phyloP scores from a whole-genome alignment of 768 basidiomycete genomes.

The Fistulinella prunicolor region DNA sequence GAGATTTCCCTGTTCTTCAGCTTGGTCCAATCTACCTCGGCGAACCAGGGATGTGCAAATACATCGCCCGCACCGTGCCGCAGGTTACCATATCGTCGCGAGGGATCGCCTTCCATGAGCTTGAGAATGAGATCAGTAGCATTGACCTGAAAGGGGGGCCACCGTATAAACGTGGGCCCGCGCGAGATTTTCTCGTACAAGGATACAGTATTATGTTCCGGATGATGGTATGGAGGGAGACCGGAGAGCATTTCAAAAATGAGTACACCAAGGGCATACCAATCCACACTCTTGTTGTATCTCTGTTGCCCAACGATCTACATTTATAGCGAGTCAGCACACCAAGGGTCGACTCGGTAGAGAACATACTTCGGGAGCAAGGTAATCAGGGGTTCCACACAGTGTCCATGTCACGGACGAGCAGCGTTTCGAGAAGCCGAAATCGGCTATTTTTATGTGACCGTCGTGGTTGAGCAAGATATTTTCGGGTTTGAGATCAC shows the following conservation, averaged over 20 bases:
- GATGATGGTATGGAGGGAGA: slow-evolving; percentile 90
- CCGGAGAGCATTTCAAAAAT: slow-evolving; percentile 98
- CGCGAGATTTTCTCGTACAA: slow-evolving; percentile 90
- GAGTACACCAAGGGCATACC: slow-evolving; percentile 97
- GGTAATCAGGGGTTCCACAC: slow-evolving; percentile 94
- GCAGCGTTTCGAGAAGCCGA: slow-evolving; percentile 92
- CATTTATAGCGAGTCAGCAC: background rate
- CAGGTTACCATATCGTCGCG: slow-evolving; percentile 87
- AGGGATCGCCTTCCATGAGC: slow-evolving; percentile 86
- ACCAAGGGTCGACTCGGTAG: slow-evolving; percentile 17
- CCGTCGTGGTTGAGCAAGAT: slow-evolving; percentile 91
- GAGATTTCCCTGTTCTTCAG: slow-evolving; percentile 82
- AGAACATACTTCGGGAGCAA: slow-evolving; percentile 82
- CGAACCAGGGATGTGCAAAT: slow-evolving; percentile 91
- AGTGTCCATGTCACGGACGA: slow-evolving; percentile 90
- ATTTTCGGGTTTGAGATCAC: slow-evolving; percentile 97
- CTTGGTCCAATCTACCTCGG: slow-evolving; percentile 89
- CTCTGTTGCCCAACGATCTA: slow-evolving; percentile 78
- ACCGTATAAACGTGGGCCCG: slow-evolving; percentile 71
- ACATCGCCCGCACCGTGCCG: slow-evolving; percentile 87
- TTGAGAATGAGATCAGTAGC: slow-evolving; percentile 89
- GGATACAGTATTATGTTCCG: slow-evolving; percentile 77
- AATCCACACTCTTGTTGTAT: slow-evolving; percentile 97
- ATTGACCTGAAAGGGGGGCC: slow-evolving; percentile 71
- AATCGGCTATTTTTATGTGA: slow-evolving; percentile 96